Base-by-base conservation (phyloP, 139 green algal species). In the Chloropicon primus region DNA sequence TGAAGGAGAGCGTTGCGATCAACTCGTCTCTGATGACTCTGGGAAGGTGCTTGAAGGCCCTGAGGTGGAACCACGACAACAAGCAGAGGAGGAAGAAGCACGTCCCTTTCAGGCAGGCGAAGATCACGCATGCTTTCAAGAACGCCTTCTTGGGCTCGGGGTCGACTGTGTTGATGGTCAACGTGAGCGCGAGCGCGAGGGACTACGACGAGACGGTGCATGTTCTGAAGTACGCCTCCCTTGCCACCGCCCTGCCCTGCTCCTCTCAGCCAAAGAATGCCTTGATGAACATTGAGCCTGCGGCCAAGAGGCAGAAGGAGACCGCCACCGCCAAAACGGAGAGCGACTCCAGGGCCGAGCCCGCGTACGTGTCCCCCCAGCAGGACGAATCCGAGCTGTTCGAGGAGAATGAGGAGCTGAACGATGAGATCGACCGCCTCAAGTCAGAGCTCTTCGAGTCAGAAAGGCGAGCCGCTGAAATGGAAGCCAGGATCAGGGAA, bases 1-100 rank as follows among this genome's bases (percentile, higher is more conserved):
- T 94, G 26, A 90, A 85, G 73, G 91, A 96, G 88, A 90, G 84
- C 80, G 82, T 90, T 54, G 83, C 84, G 72, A 96, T 96, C 87
- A 96, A 96, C 85, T 80, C 77, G 23, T 90, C 83, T 1, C 86
- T 96, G 21, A 92, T 91, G 83, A 91, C 87, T 0, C 84, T 96
- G 53, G 87, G 88, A 0, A 86, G 89, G 53, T 96, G 91, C 83
- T 78, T 96, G 27, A 87, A 94, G 80, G 88, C 86, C 28, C 87
- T 94, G 77, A 80, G 86, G 0, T 88, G 85, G 82, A 96, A 94
- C 80, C 91, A 93, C 85, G 79, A 89, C 79, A 82, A 90, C 41
- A 78, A 54, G 3, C 27, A 3, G 17, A 73, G 80, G 24, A 78
- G 76, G 75, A 79, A 78, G n/a, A 62, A 62, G 41, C 77, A 89